Evolutionary conservation across 345 rosid species (phyloP), one percentile per base, ranked within the genome.

Genomic region (Euphorbia pulcherrima): DNA sequence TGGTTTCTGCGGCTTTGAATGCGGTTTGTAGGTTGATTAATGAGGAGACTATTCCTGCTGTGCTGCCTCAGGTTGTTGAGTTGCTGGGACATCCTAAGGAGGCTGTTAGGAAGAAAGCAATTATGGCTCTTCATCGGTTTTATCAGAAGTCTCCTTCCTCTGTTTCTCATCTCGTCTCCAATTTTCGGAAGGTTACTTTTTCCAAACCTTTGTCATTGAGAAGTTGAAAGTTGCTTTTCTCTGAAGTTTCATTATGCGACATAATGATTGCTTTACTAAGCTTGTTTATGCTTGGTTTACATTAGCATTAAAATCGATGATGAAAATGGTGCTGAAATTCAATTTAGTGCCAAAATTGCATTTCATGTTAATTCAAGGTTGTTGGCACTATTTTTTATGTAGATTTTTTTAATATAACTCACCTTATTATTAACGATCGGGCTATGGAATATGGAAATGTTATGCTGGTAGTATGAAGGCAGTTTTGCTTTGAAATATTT

Each of bases 31-130:
- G 79, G 84, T 63, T 94, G 80, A 94, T 94, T 60, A 94, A 94
- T 61, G 99, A 94, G 82, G 99, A 94, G 84, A 94, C 99, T 1
- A 94, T 94, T 33, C 99, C 99, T 13, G 99, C 99, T 29, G 96
- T 94, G 66, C 47, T 94, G 76, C 97, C 92, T 11, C 99, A 89
- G 82, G 88, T 94, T 14, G 93, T 91, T 20, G 97, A 91, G 72
- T 71, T 94, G 67, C 70, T 94, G 65, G 86, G 79, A 1, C 99
- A 94, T 67, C 80, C 81, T 0, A 94, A 94, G 81, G 99, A 94
- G 76, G 86, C 97, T 62, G 99, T 94, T 17, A 74, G 99, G 81
- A 94, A 88, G 87, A 94, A 94, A 82, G 97, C 99, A 0, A 77
- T 94, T n/a, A 94, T 91, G 99, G 99, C 99, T 58, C 83, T 94